Conservation (phyloP, 1,284 basidiomycete genomes). For the Coriolopsis trogii region DNA sequence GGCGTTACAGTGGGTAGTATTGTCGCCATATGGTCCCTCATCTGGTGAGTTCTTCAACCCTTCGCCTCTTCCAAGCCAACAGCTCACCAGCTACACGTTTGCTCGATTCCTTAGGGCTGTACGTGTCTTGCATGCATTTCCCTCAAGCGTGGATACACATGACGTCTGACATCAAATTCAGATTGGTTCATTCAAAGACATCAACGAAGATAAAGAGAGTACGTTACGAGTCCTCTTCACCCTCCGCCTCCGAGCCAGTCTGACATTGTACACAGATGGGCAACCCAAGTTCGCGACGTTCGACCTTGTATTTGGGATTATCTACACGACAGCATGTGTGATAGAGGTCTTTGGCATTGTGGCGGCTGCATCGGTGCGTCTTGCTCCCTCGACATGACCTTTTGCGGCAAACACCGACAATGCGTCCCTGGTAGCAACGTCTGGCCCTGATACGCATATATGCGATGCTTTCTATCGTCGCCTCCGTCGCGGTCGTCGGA, state of each 20-base stretch:
- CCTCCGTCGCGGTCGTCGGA: constrained; percentile 53
- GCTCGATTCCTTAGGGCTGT: constrained; percentile 53
- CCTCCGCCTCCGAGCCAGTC: background rate
- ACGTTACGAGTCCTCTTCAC: constrained; percentile 29
- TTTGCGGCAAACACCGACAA: constrained; percentile 7
- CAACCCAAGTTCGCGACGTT: constrained; percentile 55
- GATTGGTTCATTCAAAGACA: constrained; percentile 63
- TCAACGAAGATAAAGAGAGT: constrained; percentile 51
- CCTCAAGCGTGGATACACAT: background rate
- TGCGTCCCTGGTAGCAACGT: no score
- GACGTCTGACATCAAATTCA: constrained; percentile 26
- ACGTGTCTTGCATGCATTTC: constrained; percentile 30
- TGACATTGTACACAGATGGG: constrained; percentile 38
- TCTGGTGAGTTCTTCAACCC: constrained; percentile 45
- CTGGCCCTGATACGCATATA: constrained; percentile 57
- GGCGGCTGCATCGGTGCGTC: constrained; percentile 57
- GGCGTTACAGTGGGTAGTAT: constrained; percentile 45
- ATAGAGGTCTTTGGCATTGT: constrained; percentile 64
- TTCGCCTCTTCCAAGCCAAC: background rate
- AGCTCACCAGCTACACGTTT: constrained; percentile 3
- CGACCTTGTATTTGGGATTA: constrained; percentile 60
- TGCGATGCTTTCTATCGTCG: constrained; percentile 53
- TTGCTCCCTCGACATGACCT: background rate
- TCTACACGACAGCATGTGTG: constrained; percentile 53
- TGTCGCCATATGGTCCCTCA: constrained; percentile 58